Evolutionary conservation across 257 asterid genomes (phyloP), one percentile per base, ranked within the genome.

Genomic region (Scutellaria minor): DNA sequence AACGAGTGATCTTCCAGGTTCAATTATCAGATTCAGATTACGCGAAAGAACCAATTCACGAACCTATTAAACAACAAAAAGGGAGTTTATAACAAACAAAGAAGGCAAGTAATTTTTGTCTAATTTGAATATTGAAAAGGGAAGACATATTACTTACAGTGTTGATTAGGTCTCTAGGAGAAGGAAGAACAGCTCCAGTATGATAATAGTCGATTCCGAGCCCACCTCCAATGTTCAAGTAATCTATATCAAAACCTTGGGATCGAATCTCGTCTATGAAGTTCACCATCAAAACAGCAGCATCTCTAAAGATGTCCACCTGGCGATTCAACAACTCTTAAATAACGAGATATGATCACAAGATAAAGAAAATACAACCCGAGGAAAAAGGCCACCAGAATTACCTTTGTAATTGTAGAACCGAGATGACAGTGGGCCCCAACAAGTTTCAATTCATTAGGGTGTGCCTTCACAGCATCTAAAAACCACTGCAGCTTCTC

Each of bases 361-460:
- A 41, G 7, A 52, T 41, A 37, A 15, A 24, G 39, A 59, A 56
- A 69, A 53, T 5, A 39, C 9, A 61, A 20, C 46, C 12, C 37
- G 46, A n/a, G 37, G 37, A 31, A 31, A 31, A 31, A 31, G 37
- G 37, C 37, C 0, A 31, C 3, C 3, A 3, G 37, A 70, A 57
- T 37, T 78, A 91, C 98, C 96, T 94, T 94, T 13, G 97, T 91
- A 60, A 94, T 94, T 71, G 99, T 94, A 37, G 99, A 94, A 70
- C 97, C 99, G 24, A 91, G 97, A 84, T 94, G 97, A 68, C 99
- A 94, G 72, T 94, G 99, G 20, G 95, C 99, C 46, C 99, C 99
- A 45, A 89, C 97, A 54, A 94, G 97, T 83, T 94, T 91, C 81
- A 94, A 71, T 72, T 94, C 97, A 20, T 83, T 79, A 44, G 97